Evolutionary conservation across 768 basidiomycete genomes (phyloP).

Genomic region (Cystofilobasidium bisporidii): DNA sequence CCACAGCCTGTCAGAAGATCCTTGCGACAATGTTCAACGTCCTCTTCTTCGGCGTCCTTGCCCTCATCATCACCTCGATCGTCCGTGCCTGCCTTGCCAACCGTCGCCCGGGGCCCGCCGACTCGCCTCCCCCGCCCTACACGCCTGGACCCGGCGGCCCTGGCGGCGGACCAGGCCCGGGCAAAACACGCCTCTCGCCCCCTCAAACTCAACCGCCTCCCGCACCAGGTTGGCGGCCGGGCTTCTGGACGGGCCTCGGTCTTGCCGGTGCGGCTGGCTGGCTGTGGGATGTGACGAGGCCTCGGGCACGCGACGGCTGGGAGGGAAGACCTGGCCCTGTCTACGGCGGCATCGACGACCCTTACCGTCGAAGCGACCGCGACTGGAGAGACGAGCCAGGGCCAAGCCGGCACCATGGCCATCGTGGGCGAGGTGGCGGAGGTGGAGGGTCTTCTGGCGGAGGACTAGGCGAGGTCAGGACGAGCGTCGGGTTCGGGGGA

Average conservation of each 20-base stretch:
- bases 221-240: neutral
- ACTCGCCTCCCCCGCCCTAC: constrained; percentile 19
- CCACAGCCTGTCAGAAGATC: neutral
- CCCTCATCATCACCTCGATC: constrained; percentile 21
- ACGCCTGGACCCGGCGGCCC: neutral
- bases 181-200: neutral
- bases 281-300: constrained; percentile 2
- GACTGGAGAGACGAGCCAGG: constrained; percentile 4
- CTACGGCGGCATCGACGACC: constrained; percentile 9
- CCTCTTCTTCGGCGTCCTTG: constrained; percentile 15
- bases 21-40: constrained; percentile 6
- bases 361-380: neutral
- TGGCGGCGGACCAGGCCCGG: neutral
- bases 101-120: neutral
- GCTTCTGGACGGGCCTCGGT: constrained; percentile 19
- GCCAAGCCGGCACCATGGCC: constrained; percentile 11
- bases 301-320: neutral
- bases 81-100: constrained; percentile 8
- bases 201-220: neutral
- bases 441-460: too few species aligned
- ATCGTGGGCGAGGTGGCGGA: too few species aligned
- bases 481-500: neutral
- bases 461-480: neutral
- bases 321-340: neutral
- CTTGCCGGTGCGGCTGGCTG: constrained; percentile 1